These are phyloP conservation scores for Pseudogymnoascus sp. DNA, from an alignment of 2,329 filamentous ascomycete genomes.

Conservation along the genomic window DNA sequence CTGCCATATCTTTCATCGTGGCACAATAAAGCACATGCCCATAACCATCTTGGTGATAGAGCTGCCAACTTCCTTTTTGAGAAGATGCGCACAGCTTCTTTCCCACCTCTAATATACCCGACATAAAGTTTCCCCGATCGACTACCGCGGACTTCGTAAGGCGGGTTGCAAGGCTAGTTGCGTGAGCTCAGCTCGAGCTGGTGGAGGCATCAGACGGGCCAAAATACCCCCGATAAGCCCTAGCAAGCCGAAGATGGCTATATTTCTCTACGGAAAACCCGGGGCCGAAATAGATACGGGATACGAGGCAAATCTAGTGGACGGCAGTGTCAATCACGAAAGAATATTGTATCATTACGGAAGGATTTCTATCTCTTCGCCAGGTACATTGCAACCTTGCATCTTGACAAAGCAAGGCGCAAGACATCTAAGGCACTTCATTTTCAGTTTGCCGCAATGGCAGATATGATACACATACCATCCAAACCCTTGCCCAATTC, in stretches of 20 bases:
- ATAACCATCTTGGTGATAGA: not conserved
- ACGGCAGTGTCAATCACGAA: not conserved
- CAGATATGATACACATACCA: not conserved
- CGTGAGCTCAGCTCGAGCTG: not conserved
- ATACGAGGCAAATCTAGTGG: not conserved
- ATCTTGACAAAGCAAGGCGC: too few species aligned
- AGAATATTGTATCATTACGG: too few species aligned
- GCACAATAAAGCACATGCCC: not conserved
- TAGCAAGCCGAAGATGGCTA: not conserved
- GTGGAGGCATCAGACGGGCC: not conserved
- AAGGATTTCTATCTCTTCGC: not conserved
- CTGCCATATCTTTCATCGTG: not conserved
- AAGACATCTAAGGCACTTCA: not conserved
- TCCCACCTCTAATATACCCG: not conserved
- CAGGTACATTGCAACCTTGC: not conserved
- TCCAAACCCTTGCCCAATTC: not conserved
- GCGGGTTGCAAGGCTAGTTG: not conserved
- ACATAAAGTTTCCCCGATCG: not conserved
- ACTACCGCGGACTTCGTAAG: not conserved
- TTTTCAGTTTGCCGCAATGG: not conserved
- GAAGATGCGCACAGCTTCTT: not conserved
- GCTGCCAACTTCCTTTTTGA: not conserved
- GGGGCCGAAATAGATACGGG: not conserved
- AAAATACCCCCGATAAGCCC: not conserved
- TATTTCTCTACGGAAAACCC: not conserved